Percentiles rank a stretch among this genome's conserved stretches.
phyloP scores from a whole-genome alignment of 1,284 basidiomycete genomes.

The Coniferiporia weirii region DNA sequence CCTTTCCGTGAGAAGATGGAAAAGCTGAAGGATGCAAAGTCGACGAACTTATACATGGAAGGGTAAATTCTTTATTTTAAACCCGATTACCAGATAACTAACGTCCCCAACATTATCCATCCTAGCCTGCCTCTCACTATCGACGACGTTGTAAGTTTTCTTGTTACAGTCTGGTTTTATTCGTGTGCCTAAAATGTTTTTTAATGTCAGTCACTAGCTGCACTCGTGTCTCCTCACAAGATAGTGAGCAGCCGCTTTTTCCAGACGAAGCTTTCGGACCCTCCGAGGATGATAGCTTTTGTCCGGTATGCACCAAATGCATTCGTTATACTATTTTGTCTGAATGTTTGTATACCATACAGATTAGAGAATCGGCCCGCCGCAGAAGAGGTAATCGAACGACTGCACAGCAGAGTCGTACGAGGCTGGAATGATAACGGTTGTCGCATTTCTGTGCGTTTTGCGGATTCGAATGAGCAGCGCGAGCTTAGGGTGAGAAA shows the following conservation, averaged over 20 bases:
- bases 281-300: conserved; percentile 22
- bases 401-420: conserved; percentile 23
- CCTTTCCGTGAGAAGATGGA: conserved; percentile 21
- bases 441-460: conserved; percentile 20
- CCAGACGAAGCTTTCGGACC: conserved; percentile 22
- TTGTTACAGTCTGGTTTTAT: not conserved
- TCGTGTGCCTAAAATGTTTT: not conserved
- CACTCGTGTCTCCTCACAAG: conserved; percentile 21
- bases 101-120: not conserved
- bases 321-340: not conserved
- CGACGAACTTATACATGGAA: conserved; percentile 24
- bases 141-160: conserved; percentile 18
- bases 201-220: conserved; percentile 19
- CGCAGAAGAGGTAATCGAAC: conserved; percentile 24
- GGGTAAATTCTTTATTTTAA: conserved; percentile 18
- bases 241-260: conserved; percentile 24
- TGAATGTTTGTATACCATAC: not conserved
- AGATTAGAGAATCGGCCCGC: conserved; percentile 23
- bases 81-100: not conserved
- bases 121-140: conserved; percentile 22
- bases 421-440: conserved; percentile 23
- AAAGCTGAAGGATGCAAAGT: conserved; percentile 17
- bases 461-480: conserved; percentile 21
- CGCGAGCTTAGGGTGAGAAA: conserved; percentile 19
- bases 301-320: conserved; percentile 15